phyloP scores from a whole-genome alignment of 495 filamentous ascomycete genomes.

The Tuber brumale region DNA sequence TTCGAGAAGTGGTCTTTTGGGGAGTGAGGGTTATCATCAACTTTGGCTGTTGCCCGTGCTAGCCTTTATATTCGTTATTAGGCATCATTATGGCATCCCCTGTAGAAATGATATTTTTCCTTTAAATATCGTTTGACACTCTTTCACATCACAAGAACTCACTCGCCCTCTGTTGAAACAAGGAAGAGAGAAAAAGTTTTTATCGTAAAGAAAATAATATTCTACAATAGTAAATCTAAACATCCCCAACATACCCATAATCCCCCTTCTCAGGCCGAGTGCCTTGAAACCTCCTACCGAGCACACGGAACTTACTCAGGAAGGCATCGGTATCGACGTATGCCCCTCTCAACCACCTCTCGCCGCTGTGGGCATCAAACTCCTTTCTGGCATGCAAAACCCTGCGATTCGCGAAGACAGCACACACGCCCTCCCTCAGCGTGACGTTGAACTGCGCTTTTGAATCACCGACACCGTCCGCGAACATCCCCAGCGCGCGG shows the following conservation, averaged over 20 bases:
- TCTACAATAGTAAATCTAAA: background rate
- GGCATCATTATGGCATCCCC: background rate
- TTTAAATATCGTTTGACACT: background rate
- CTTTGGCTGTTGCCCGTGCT: background rate
- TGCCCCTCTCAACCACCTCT: slow-evolving; percentile 75
- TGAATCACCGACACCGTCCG: slow-evolving; percentile 46
- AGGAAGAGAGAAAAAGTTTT: no score
- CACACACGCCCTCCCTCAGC: slow-evolving; percentile 70
- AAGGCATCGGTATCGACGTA: slow-evolving; percentile 72
- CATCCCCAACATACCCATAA: slow-evolving; percentile 1
- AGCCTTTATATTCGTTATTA: background rate
- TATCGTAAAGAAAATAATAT: background rate
- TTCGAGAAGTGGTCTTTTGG: slow-evolving; percentile 62
- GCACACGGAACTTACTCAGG: slow-evolving; percentile 48
- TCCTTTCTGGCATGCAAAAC: slow-evolving; percentile 67
- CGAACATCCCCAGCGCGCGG: slow-evolving; percentile 48
- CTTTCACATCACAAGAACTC: background rate
- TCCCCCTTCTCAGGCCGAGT: background rate
- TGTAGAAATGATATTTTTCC: background rate
- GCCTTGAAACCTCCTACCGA: slow-evolving; percentile 35
- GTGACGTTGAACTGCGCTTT: slow-evolving; percentile 59
- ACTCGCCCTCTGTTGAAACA: background rate
- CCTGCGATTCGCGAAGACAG: slow-evolving; percentile 77
- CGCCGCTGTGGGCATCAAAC: slow-evolving; percentile 58
- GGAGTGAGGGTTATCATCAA: background rate